Base-by-base conservation (phyloP, 2,329 filamentous ascomycete species). In the Hymenoscyphus salicellus region DNA sequence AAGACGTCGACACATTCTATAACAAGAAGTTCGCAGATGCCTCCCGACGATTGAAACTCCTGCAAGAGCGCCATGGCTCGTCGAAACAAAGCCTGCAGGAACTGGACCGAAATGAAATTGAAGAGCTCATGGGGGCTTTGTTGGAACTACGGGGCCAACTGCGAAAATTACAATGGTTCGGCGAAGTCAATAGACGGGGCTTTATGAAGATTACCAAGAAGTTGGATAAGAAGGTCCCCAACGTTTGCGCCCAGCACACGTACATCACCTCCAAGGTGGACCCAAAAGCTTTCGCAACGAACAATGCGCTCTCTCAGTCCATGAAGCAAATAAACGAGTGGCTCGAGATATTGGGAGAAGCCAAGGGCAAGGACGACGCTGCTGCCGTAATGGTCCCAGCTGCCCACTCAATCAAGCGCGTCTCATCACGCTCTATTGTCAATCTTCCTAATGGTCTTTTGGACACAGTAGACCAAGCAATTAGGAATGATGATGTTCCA, bases 151-250 rank as follows among this genome's bases (percentile, higher is more conserved):
- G 95, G 64, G 89, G 89, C 61, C 91, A 96, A 75, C 79, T 98
- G 70, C 86, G 95, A 65, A 98, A 98, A 73, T 82, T 99, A 61
- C 91, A 96, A 77, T 98, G 93, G 93, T 99, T 98, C 76, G 94
- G 93, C 59, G 94, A 98, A 79, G 94, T 98, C 73, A 99, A 99
- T 77, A 87, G 93, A 61, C 85, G 92, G 69, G 95, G 95, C 1
- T 99, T 99, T 74, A 87, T 96, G 77, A 99, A 99, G 80, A 99
- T 99, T 77, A 97, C 95, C 60, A 99, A 99, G 82, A 99, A 99
- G 79, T 82, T 97, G 56, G 95, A 99, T 79, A 99, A 99, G 80
- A 97, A 96, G 79, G 86, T 97, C 2, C 84, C 89, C 1, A 84
- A 86, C 56, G 86, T 88, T 3, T 85, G 88, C 60, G 89, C 91